Evolutionary conservation across 1,284 basidiomycete species (phyloP).

Genomic region (Ustilago trichophora): DNA sequence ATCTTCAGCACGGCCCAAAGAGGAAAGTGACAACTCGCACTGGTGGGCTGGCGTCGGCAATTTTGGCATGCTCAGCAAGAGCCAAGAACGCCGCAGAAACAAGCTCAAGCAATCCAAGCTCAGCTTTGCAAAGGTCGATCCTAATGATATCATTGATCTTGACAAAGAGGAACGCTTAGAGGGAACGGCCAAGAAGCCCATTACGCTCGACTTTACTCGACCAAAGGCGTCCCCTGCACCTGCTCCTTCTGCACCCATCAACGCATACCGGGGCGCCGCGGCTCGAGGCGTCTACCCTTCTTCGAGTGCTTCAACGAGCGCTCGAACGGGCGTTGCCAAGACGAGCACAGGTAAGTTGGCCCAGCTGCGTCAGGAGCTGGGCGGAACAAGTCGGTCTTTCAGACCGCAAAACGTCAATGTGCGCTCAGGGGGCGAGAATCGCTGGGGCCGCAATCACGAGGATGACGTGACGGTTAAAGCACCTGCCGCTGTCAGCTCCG

Average conservation of each 20-base stretch:
- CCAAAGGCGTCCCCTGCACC: slow-evolving; percentile 19
- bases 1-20: slow-evolving; percentile 5
- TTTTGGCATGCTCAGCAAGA: slow-evolving; percentile 25
- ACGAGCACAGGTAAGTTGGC: slow-evolving; percentile 44
- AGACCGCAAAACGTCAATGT: slow-evolving; percentile 46
- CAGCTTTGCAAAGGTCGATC: slow-evolving; percentile 39
- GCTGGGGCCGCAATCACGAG: slow-evolving; percentile 48
- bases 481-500: slow-evolving; percentile 53
- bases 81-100: slow-evolving; percentile 34
- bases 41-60: slow-evolving; percentile 47
- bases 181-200: slow-evolving; percentile 17
- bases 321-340: slow-evolving; percentile 20
- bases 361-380: slow-evolving; percentile 52
- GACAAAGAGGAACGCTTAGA: slow-evolving; percentile 26
- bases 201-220: slow-evolving; percentile 42
- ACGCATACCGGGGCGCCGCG: slow-evolving; percentile 42
- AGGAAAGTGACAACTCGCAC: slow-evolving; percentile 28
- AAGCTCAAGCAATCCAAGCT: slow-evolving; percentile 56
- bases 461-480: slow-evolving; percentile 50
- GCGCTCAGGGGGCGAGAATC: slow-evolving; percentile 18
- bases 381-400: slow-evolving; percentile 30
- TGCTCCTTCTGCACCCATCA: slow-evolving; percentile 42
- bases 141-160: slow-evolving; percentile 45
- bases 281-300: slow-evolving; percentile 19
- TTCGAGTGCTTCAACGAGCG: slow-evolving; percentile 8